These are phyloP conservation scores for Luffa acutangula DNA, from an alignment of 306 rosid species.

Conservation along the genomic window DNA sequence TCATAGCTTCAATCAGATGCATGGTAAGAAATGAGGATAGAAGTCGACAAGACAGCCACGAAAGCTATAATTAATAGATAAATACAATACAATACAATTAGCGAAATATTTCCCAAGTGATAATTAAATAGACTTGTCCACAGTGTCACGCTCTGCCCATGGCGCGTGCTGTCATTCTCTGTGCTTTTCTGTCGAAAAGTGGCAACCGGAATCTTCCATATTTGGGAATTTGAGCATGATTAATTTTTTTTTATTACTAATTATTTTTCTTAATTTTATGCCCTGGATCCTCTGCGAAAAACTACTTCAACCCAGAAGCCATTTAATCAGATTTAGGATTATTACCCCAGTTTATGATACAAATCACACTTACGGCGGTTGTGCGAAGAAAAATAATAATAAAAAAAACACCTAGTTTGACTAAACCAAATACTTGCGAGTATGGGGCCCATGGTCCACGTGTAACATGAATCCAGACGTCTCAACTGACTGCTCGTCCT, in stretches of 20 bases:
- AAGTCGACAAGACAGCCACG: conserved; percentile 6
- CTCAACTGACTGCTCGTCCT: neutral
- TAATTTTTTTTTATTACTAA: neutral
- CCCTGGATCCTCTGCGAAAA: neutral
- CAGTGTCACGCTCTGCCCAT: neutral
- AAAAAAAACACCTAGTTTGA: neutral
- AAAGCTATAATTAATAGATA: neutral
- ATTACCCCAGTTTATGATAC: neutral
- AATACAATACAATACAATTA: neutral
- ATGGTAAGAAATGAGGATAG: neutral
- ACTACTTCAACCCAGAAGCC: neutral
- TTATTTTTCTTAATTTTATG: neutral
- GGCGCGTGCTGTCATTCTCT: neutral
- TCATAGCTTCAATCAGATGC: neutral
- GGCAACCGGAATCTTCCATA: neutral
- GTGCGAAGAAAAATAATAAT: neutral
- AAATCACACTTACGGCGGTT: neutral
- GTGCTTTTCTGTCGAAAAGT: neutral
- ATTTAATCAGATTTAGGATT: neutral
- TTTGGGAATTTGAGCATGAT: neutral
- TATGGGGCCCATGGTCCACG: neutral
- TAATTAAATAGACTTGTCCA: neutral
- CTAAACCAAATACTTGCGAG: neutral
- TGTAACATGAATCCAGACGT: neutral
- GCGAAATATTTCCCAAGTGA: neutral